phyloP scores from a whole-genome alignment of 1,284 basidiomycete species.

The Leccinum griseonigrum region DNA sequence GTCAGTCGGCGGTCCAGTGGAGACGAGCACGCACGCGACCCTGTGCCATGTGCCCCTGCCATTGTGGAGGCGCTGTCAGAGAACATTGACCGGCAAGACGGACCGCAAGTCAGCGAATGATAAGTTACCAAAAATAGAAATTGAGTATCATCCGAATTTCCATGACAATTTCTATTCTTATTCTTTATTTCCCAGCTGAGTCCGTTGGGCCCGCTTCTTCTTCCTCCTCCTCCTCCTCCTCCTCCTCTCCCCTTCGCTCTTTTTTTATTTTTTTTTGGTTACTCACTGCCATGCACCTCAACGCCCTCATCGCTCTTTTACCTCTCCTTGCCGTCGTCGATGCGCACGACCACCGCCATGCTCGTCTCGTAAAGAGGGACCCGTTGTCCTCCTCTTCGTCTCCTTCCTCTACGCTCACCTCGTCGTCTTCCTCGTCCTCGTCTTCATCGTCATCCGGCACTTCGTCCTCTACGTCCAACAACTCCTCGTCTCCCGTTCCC shows the following conservation, averaged over 20 bases:
- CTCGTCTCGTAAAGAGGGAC: constrained; percentile 28
- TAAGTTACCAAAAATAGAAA: not conserved
- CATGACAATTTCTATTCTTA: not conserved
- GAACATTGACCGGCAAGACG: not conserved
- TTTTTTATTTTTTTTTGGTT: constrained; percentile 12
- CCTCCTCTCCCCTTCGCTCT: constrained; percentile 1
- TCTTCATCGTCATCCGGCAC: constrained; percentile 14
- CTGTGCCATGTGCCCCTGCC: not conserved
- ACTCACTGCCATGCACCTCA: constrained; percentile 41
- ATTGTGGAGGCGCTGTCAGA: not conserved
- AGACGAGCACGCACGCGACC: not conserved
- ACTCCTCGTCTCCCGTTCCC: constrained; percentile 21
- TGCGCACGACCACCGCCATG: constrained; percentile 33
- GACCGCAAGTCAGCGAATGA: not conserved
- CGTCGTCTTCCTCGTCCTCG: constrained; percentile 17
- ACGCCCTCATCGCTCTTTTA: constrained; percentile 44
- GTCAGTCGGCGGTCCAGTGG: not conserved
- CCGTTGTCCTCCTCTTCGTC: constrained; percentile 16
- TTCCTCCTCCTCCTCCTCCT: not conserved
- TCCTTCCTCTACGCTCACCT: constrained; percentile 25
- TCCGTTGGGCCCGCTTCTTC: not conserved
- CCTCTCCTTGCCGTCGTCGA: constrained; percentile 36
- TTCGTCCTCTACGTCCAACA: constrained; percentile 15
- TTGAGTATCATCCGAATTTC: not conserved
- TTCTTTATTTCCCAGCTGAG: not conserved